Conservation (phyloP, 345 rosid genomes). For the Aquilaria yunnanensis region DNA sequence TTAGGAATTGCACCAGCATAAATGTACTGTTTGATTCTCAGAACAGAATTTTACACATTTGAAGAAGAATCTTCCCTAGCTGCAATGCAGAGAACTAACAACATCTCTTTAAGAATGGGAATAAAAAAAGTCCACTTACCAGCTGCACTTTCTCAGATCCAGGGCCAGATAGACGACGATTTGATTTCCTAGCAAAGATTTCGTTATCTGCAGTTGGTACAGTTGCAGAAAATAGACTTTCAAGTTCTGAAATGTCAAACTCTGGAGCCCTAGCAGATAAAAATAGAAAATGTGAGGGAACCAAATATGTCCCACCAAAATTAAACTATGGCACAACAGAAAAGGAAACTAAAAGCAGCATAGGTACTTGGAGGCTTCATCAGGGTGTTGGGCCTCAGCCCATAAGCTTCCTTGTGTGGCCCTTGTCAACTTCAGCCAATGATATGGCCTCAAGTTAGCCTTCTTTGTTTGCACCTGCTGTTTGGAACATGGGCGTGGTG, state of each 20-base stretch:
- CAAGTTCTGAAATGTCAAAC: slow-evolving; percentile 69
- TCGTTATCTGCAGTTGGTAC: slow-evolving; percentile 49
- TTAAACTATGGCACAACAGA: slow-evolving; percentile 2
- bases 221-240: slow-evolving; percentile 63
- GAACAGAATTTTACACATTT: too few species aligned
- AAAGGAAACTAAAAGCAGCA: neutral
- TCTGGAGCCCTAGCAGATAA: slow-evolving; percentile 51
- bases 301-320: slow-evolving; percentile 7
- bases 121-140: slow-evolving; percentile 35
- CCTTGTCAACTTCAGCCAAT: slow-evolving; percentile 78
- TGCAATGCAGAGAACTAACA: neutral
- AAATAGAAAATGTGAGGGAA: slow-evolving; percentile 3
- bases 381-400: slow-evolving; percentile 70
- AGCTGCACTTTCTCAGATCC: slow-evolving; percentile 69
- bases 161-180: slow-evolving; percentile 34
- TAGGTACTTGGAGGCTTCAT: slow-evolving; percentile 54
- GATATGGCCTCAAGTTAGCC: slow-evolving; percentile 70
- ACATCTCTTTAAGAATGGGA: neutral
- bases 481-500: slow-evolving; percentile 32
- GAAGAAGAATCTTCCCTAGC: too few species aligned
- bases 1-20: too few species aligned
- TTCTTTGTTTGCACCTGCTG: slow-evolving; percentile 43
- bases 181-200: slow-evolving; percentile 33
- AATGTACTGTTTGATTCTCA: too few species aligned
- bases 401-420: slow-evolving; percentile 75